Conservation (phyloP, 169 alveolate species). For the Plasmodium ovale region DNA sequence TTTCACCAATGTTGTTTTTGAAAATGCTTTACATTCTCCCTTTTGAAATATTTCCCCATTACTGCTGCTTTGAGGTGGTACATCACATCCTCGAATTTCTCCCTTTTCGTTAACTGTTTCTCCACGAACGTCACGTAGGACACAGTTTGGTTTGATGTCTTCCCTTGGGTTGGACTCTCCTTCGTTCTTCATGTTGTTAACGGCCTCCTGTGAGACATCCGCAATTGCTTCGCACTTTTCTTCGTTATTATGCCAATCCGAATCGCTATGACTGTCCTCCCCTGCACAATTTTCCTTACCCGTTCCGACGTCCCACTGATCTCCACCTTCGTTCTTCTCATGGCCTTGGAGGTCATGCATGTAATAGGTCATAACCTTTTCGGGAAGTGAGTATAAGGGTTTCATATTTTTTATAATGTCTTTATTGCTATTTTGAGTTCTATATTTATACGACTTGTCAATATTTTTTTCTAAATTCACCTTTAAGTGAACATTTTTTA, state of each 20-base stretch:
- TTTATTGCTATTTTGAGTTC: conserved; percentile 61
- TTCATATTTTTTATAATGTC: conserved; percentile 50
- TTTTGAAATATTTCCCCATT: background rate
- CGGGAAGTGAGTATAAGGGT: conserved; percentile 69
- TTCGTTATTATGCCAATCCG: background rate
- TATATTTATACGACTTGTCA: conserved; percentile 51
- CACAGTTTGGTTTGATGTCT: background rate
- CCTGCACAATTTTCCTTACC: background rate
- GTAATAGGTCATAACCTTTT: conserved; percentile 42
- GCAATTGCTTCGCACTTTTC: background rate
- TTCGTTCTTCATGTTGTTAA: background rate
- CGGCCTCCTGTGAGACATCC: too few relatives aligned
- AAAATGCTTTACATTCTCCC: background rate
- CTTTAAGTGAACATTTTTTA: conserved; percentile 71
- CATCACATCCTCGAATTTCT: background rate
- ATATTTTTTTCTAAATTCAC: conserved; percentile 48
- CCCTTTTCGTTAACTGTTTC: background rate
- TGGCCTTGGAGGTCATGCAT: conserved; percentile 17
- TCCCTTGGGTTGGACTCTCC: background rate
- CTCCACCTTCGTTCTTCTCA: background rate
- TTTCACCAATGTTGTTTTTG: conserved; percentile 30
- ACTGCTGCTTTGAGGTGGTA: background rate
- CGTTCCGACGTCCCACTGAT: background rate
- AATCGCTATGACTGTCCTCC: background rate
- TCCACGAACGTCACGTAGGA: conserved; percentile 2